phyloP scores from a whole-genome alignment of 2,329 filamentous ascomycete species.

The Rosellinia necatrix region DNA sequence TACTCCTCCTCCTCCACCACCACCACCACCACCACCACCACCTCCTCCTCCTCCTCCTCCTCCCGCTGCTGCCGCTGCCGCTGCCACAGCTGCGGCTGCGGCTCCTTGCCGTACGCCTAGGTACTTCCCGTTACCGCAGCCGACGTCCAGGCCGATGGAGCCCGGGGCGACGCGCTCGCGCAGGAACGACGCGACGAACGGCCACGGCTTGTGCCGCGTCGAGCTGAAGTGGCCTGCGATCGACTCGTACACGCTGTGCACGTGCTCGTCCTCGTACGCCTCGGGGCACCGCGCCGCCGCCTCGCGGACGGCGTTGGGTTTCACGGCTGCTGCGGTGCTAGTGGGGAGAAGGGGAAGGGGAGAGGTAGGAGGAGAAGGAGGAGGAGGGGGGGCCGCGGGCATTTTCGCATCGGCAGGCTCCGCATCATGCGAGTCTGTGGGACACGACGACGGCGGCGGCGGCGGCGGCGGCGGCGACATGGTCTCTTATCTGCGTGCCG shows the following conservation, averaged over 20 bases:
- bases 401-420: constrained; percentile 18
- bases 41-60: no score
- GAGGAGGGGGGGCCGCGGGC: no score
- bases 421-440: constrained; percentile 32
- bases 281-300: constrained; percentile 39
- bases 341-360: no score
- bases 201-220: constrained; percentile 86
- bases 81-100: no score
- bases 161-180: constrained; percentile 63
- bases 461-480: no score
- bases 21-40: no score
- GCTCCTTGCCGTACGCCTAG: constrained; percentile 71
- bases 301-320: constrained; percentile 16
- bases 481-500: background rate
- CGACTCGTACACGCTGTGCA: constrained; percentile 88
- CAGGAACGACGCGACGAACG: constrained; percentile 82
- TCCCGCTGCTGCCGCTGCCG: background rate
- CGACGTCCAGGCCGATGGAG: constrained; percentile 84
- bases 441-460: no score
- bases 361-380: no score
- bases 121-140: constrained; percentile 98
- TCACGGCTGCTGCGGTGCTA: background rate
- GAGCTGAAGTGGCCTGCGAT: constrained; percentile 85
- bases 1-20: background rate
- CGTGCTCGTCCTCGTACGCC: constrained; percentile 81